Base-by-base conservation (phyloP, 2,329 filamentous ascomycete genomes). In the Penicillium sp. region DNA sequence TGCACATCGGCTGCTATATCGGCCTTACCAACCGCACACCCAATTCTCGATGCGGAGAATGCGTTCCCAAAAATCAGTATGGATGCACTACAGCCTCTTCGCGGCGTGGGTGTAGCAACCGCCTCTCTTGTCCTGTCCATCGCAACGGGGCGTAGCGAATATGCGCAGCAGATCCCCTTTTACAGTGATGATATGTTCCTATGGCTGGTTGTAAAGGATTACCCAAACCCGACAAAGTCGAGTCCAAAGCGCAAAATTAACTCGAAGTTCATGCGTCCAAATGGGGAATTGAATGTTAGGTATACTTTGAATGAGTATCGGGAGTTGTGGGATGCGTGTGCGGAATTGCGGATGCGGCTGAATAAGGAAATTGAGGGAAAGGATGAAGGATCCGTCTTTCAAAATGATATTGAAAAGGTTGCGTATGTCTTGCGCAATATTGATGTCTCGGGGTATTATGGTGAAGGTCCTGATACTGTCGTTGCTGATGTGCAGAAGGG, bases 141-240 rank as follows among this genome's bases (percentile, higher is more conserved):
- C 9, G 70, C 61, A 3, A 65, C 69, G 1, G 57, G 48, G 10
- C 10, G n/a, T 3, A 41, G 47, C 8, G 53, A 53, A 2, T n/a
- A 33, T 1, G 31, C 33, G 6, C 56, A 58, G 22, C 62, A 68
- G 19, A 57, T 73, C 1, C 76, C 77, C 0, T 79, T 79, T 46
- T 79, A 75, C 58, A 77, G 75, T 39, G 77, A 79, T 44, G 76
- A 79, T 60, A 56, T 73, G 22, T 79, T 68, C 51, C 61, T 70
- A 10, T 79, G 77, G 76, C 60, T 79, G 2, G 69, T 70, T 68
- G 19, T 67, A 37, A 54, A 60, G 21, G 58, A 58, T 9, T 70
- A 63, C 27, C 67, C 70, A 3, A 55, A 46, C 4, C 21, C 35
- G 19, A 16, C n/a, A 55, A 37, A 50, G 8, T 24, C 21, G n/a